These are phyloP conservation scores for Lipomyces anomalus DNA, from an alignment of 805 yeast species.

Conservation along the genomic window DNA sequence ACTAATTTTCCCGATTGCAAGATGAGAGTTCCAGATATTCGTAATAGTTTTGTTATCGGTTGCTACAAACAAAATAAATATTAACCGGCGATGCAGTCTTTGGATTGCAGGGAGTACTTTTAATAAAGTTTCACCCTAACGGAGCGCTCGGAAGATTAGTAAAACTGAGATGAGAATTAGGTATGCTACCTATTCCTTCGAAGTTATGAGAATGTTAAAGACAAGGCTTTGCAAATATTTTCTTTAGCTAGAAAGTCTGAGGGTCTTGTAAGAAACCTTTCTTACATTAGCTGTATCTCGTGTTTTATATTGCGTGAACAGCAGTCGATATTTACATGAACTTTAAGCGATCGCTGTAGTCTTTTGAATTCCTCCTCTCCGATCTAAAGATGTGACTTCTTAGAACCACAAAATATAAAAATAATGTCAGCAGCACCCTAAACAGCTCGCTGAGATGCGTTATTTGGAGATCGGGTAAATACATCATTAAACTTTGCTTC, in stretches of 20 bases:
- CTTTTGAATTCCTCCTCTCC: no score
- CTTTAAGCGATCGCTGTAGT: no score
- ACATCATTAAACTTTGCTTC: no score
- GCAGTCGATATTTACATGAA: no score
- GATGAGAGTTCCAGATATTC: conserved; percentile 7
- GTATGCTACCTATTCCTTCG: not conserved
- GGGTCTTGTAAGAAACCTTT: conserved; percentile 16
- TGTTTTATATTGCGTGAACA: no score
- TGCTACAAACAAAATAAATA: not conserved
- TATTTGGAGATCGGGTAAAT: no score
- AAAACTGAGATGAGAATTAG: not conserved
- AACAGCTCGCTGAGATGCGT: no score
- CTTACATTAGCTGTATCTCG: no score
- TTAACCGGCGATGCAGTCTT: conserved; percentile 25
- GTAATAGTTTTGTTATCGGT: conserved; percentile 6
- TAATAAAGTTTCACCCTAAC: conserved; percentile 16
- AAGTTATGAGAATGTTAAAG: conserved; percentile 7
- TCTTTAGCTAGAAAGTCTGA: not conserved
- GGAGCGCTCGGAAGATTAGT: conserved; percentile 26
- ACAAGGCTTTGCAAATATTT: conserved; percentile 10
- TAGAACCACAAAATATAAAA: no score
- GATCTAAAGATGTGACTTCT: no score
- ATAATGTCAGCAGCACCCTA: no score
- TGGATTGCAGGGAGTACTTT: conserved; percentile 21
- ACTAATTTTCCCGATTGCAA: not conserved